Conservation (phyloP, 2,329 filamentous ascomycete species). For the Pleoardoris graminearum region DNA sequence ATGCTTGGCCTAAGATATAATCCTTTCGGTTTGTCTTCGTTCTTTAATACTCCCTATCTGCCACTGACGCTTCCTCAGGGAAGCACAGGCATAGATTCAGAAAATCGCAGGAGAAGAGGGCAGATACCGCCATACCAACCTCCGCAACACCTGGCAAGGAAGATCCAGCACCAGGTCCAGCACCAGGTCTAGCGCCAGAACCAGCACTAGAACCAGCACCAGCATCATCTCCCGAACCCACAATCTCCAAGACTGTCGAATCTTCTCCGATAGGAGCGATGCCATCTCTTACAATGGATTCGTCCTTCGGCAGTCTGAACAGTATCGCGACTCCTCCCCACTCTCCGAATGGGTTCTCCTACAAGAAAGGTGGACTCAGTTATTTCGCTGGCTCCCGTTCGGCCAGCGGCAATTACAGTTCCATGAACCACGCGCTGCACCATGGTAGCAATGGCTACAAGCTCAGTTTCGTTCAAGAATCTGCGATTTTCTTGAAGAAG, state of each 20-base stretch:
- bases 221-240: too few relatives aligned
- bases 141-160: not conserved
- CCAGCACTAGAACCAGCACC: too few relatives aligned
- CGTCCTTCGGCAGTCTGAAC: slow-evolving; percentile 1
- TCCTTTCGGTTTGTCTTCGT: slow-evolving; percentile 13
- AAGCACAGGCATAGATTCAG: slow-evolving; percentile 4
- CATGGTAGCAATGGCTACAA: slow-evolving; percentile 29
- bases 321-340: not conserved
- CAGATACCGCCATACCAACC: not conserved
- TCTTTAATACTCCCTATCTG: not conserved
- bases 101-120: not conserved
- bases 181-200: too few relatives aligned
- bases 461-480: slow-evolving; percentile 41
- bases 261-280: not conserved
- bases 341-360: slow-evolving; percentile 1
- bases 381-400: slow-evolving; percentile 2
- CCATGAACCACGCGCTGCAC: slow-evolving; percentile 4
- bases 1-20: slow-evolving; percentile 18
- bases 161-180: too few relatives aligned
- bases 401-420: not conserved
- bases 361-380: slow-evolving; percentile 4
- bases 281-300: slow-evolving; percentile 4
- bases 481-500: slow-evolving; percentile 38
- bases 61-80: not conserved
- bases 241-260: not conserved